These are phyloP conservation scores for Waltiozyma solani DNA, from an alignment of 1,139 yeast species.

Conservation along the genomic window DNA sequence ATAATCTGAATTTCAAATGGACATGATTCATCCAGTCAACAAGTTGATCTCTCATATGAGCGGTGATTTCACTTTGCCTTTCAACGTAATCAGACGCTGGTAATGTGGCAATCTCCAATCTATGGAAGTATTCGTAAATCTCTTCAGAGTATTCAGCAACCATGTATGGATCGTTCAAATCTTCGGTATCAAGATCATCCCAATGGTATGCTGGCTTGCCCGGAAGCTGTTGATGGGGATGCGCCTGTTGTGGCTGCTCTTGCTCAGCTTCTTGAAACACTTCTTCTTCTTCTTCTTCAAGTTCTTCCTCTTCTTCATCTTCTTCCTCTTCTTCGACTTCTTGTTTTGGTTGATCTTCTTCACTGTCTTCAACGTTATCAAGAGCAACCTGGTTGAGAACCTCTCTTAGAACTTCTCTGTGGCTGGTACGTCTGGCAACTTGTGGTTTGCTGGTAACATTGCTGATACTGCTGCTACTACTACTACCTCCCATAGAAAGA, in stretches of 20 bases:
- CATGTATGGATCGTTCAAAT: slow-evolving; percentile 87
- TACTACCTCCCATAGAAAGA: not conserved
- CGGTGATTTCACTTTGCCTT: slow-evolving; percentile 68
- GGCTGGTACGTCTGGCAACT: not conserved
- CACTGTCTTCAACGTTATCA: slow-evolving; percentile 4
- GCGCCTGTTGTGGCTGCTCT: not conserved
- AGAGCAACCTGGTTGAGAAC: not conserved
- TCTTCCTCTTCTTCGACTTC: not conserved
- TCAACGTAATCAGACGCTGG: slow-evolving; percentile 71
- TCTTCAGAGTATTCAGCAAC: slow-evolving; percentile 88
- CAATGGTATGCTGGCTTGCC: slow-evolving; percentile 37
- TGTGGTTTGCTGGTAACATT: not conserved
- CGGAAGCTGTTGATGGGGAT: not conserved
- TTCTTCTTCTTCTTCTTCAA: not conserved
- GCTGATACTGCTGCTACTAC: slow-evolving; percentile 1
- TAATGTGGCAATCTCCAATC: slow-evolving; percentile 63
- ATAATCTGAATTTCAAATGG: slow-evolving; percentile 74
- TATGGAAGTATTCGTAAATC: slow-evolving; percentile 72
- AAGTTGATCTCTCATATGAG: slow-evolving; percentile 78
- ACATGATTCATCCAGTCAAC: slow-evolving; percentile 96
- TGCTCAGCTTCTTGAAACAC: not conserved
- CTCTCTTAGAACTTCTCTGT: not conserved
- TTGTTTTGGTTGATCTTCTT: slow-evolving; percentile 14
- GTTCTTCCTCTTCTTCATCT: not conserved
- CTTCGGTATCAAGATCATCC: slow-evolving; percentile 92